Percentiles rank a stretch among this genome's conserved stretches.
These are phyloP conservation scores for Brettanomyces bruxellensis DNA, from an alignment of 805 yeast genomes.

Conservation along the genomic window DNA sequence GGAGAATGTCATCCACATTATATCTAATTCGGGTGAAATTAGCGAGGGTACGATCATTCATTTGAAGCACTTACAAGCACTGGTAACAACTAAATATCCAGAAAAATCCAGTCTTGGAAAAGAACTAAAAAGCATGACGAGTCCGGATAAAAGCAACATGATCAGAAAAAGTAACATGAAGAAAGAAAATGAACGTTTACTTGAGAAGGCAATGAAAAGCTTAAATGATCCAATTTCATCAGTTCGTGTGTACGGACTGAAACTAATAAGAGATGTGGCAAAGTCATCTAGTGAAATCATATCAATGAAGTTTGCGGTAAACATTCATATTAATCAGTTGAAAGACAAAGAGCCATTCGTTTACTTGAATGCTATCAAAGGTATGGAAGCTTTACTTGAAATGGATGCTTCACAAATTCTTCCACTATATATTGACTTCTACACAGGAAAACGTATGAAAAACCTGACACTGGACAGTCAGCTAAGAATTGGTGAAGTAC, in stretches of 20 bases:
- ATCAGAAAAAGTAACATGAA: background rate
- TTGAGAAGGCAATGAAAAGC: constrained; percentile 55
- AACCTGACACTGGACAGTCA: constrained; percentile 46
- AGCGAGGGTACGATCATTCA: constrained; percentile 4
- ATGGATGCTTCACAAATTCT: constrained; percentile 23
- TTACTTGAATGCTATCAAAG: constrained; percentile 76
- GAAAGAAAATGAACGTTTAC: constrained; percentile 29
- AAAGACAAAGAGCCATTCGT: constrained; percentile 80
- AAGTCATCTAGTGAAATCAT: constrained; percentile 25
- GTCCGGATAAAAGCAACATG: background rate
- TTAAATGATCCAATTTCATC: constrained; percentile 77
- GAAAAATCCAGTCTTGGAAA: background rate
- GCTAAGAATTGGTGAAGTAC: constrained; percentile 77
- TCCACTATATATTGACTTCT: constrained; percentile 5
- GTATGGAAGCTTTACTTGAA: constrained; percentile 53
- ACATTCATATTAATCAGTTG: constrained; percentile 55
- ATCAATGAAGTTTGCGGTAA: constrained; percentile 39
- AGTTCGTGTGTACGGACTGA: constrained; percentile 78
- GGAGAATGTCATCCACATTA: constrained; percentile 27
- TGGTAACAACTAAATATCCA: constrained; percentile 2
- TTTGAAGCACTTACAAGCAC: constrained; percentile 8
- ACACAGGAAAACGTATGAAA: constrained; percentile 8
- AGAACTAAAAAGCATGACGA: constrained; percentile 2
- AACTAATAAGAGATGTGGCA: constrained; percentile 44
- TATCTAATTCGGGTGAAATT: background rate